A percentile compares a stretch with the other conserved stretches of the same genome.
These are phyloP conservation scores for Pyronema domesticum DNA, from an alignment of 495 filamentous ascomycete species.

Conservation along the genomic window DNA sequence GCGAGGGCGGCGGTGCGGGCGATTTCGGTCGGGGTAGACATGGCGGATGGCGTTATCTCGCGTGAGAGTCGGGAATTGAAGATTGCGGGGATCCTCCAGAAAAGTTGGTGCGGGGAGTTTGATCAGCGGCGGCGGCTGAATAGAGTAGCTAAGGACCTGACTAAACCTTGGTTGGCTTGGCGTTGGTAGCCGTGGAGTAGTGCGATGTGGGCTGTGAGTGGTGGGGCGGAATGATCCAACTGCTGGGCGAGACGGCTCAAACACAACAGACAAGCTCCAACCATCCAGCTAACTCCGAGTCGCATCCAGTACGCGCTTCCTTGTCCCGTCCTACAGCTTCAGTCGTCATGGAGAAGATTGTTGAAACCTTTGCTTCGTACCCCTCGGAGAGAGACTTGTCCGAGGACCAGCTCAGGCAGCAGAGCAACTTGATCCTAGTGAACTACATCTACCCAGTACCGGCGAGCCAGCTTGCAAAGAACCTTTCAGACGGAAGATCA, in stretches of 20 bases:
- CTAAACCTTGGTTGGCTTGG: too few species aligned
- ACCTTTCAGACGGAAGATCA: slow-evolving; percentile 14
- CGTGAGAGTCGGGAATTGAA: background rate
- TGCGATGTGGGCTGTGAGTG: too few species aligned
- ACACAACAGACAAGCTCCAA: background rate
- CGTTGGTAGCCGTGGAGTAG: too few species aligned
- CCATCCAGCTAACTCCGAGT: background rate
- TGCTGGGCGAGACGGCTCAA: background rate
- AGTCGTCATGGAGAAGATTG: slow-evolving; percentile 21
- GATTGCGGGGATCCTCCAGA: background rate
- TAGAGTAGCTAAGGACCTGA: background rate
- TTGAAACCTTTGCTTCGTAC: slow-evolving; percentile 17
- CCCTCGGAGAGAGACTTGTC: slow-evolving; percentile 17
- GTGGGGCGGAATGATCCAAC: too few species aligned
- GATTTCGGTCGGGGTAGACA: slow-evolving; percentile 12
- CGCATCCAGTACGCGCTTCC: background rate
- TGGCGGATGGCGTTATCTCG: slow-evolving; percentile 7
- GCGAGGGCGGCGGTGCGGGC: slow-evolving; percentile 18
- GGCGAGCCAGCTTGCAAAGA: slow-evolving; percentile 14
- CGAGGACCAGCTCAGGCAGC: slow-evolving; percentile 17
- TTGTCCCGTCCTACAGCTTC: background rate
- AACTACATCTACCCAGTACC: slow-evolving; percentile 20
- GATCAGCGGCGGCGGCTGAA: slow-evolving; percentile 8
- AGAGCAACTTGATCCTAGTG: slow-evolving; percentile 12
- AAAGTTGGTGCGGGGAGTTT: background rate